A percentile compares a stretch with the other conserved stretches of the same genome.
Conservation (phyloP, 1,284 basidiomycete genomes). For the Xanthoconium separans region DNA sequence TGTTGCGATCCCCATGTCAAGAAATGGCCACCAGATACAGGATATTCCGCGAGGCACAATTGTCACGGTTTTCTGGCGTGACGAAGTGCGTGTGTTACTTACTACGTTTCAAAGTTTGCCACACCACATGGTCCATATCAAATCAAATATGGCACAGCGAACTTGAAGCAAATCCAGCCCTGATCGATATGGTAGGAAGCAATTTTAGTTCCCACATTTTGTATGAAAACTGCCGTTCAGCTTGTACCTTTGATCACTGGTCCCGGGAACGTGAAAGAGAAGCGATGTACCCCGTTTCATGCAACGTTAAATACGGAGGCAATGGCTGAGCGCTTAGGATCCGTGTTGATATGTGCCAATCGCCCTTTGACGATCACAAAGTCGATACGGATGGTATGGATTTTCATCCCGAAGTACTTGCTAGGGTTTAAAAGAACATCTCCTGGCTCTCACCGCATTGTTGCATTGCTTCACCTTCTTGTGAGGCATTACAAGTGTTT, state of each 20-base stretch:
- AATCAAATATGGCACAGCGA: not conserved
- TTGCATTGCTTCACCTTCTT: slow-evolving; percentile 56
- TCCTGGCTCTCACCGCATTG: slow-evolving; percentile 48
- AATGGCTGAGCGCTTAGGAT: no score
- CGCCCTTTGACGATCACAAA: not conserved
- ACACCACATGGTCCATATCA: no score
- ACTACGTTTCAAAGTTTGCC: no score
- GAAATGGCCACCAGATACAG: no score
- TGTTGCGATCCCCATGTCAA: no score
- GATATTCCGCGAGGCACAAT: no score
- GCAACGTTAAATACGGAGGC: no score
- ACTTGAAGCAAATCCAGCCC: not conserved
- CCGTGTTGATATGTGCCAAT: slow-evolving; percentile 2
- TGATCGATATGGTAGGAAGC: not conserved
- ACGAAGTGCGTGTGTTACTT: no score
- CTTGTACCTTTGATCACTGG: no score
- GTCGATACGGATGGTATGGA: not conserved
- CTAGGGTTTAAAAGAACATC: slow-evolving; percentile 42
- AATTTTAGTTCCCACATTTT: not conserved
- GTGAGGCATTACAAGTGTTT: slow-evolving; percentile 31
- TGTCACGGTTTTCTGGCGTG: no score
- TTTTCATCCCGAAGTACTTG: slow-evolving; percentile 12
- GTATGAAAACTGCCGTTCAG: not conserved
- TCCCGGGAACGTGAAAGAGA: no score
- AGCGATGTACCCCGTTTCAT: no score